These are phyloP conservation scores for Chaetoscypha palmicola DNA, from an alignment of 2,329 filamentous ascomycete species.

Conservation along the genomic window DNA sequence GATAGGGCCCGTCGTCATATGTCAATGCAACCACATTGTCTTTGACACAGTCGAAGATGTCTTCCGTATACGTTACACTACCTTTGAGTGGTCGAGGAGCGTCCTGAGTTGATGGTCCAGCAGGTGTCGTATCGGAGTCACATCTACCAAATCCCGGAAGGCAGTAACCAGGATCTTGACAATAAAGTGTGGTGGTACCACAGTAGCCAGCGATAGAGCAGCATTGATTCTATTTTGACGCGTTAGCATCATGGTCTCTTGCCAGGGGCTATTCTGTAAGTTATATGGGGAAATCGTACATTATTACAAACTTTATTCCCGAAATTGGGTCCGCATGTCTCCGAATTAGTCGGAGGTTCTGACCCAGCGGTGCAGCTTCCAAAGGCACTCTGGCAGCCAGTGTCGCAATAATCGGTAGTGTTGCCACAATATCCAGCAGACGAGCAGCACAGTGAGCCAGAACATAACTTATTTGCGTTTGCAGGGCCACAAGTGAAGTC, in stretches of 20 bases:
- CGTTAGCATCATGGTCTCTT: too few relatives aligned
- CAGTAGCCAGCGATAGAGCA: slow-evolving; percentile 16
- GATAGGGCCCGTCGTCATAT: slow-evolving; percentile 57
- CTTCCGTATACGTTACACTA: slow-evolving; percentile 47
- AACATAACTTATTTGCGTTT: neutral
- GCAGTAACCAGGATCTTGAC: slow-evolving; percentile 17
- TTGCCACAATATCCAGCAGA: neutral
- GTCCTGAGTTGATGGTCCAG: slow-evolving; percentile 46
- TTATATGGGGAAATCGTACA: neutral
- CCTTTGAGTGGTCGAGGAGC: slow-evolving; percentile 44
- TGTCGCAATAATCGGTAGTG: slow-evolving; percentile 9
- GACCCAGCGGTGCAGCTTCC: slow-evolving; percentile 4
- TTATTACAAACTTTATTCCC: slow-evolving; percentile 9
- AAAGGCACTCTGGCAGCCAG: slow-evolving; percentile 13
- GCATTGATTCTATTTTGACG: slow-evolving; percentile 8
- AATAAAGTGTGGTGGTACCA: slow-evolving; percentile 13
- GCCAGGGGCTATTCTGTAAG: too few relatives aligned
- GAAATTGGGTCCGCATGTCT: slow-evolving; percentile 11
- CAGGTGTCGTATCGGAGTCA: slow-evolving; percentile 47
- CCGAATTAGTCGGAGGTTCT: neutral
- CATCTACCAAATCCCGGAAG: slow-evolving; percentile 34
- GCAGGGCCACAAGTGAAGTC: neutral
- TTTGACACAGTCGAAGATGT: slow-evolving; percentile 47
- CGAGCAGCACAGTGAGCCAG: neutral
- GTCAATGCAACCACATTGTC: slow-evolving; percentile 56